Evolutionary conservation across 805 yeast species (phyloP).

Genomic region (Danielozyma ontarioensis): DNA sequence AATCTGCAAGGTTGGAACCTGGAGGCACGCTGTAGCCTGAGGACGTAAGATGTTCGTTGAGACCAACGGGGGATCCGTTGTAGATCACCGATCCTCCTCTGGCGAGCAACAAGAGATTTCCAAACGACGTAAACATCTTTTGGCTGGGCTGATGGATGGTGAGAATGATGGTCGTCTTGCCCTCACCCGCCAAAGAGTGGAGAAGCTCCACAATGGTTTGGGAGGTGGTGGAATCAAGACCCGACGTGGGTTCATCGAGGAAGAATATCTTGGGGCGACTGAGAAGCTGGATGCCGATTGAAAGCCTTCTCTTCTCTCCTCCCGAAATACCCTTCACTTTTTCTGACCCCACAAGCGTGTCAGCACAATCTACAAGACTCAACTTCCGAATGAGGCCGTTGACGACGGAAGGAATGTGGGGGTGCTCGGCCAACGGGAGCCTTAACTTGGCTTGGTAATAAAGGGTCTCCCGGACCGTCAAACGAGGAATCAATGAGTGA

Average conservation of each 20-base stretch:
- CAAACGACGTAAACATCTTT: conserved; percentile 59
- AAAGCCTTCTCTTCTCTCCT: conserved; percentile 72
- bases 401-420: conserved; percentile 43
- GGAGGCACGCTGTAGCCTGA: conserved; percentile 56
- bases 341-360: conserved; percentile 48
- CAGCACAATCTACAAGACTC: conserved; percentile 73
- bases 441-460: conserved; percentile 67
- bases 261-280: conserved; percentile 67
- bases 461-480: conserved; percentile 77
- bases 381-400: conserved; percentile 56
- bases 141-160: conserved; percentile 85
- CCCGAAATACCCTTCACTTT: conserved; percentile 37
- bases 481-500: conserved; percentile 58
- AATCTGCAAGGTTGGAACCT: conserved; percentile 69
- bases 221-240: conserved; percentile 78
- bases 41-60: conserved; percentile 43
- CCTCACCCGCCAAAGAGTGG: conserved; percentile 47
- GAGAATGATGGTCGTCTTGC: conserved; percentile 60
- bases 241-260: conserved; percentile 87
- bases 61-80: conserved; percentile 48
- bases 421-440: conserved; percentile 38
- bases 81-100: conserved; percentile 69
- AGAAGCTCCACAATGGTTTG: conserved; percentile 59
- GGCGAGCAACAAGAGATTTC: conserved; percentile 65
- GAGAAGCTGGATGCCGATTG: conserved; percentile 74